Evolutionary conservation across 2,329 filamentous ascomycete genomes (phyloP).

Genomic region (Teratosphaeria destructans): DNA sequence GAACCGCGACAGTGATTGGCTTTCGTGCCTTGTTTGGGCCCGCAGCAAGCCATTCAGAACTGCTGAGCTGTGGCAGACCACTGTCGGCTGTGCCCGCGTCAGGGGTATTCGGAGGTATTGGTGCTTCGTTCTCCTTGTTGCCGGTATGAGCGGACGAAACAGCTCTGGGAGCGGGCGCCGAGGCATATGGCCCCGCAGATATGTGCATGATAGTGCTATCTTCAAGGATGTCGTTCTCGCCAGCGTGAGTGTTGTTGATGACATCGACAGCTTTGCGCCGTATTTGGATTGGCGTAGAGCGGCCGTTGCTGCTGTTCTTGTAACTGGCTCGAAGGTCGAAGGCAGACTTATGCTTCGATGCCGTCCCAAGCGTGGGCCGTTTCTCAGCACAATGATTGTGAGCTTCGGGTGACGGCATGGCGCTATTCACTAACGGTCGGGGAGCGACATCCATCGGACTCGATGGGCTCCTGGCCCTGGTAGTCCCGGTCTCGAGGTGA

Average conservation of each 20-base stretch:
- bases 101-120: background rate
- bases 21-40: conserved; percentile 6
- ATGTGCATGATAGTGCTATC: conserved; percentile 24
- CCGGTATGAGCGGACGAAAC: background rate
- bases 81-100: background rate
- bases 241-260: conserved; percentile 5
- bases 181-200: conserved; percentile 25
- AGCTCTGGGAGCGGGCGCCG: background rate
- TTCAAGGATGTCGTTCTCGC: conserved; percentile 13
- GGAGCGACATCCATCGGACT: background rate
- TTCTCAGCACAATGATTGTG: background rate
- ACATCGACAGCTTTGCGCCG: conserved; percentile 11
- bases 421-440: conserved; percentile 3
- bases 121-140: conserved; percentile 14
- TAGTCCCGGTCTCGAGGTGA: conserved; percentile 4
- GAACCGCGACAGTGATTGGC: conserved; percentile 1
- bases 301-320: conserved; percentile 10
- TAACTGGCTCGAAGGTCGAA: conserved; percentile 26
- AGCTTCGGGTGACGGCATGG: background rate
- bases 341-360: conserved; percentile 19
- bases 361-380: background rate
- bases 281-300: conserved; percentile 15
- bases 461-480: background rate
- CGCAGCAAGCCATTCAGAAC: conserved; percentile 23
- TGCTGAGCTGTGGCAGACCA: conserved; percentile 16